phyloP scores from a whole-genome alignment of 2,329 filamentous ascomycete species.

The Penicillium sclerotiorum region DNA sequence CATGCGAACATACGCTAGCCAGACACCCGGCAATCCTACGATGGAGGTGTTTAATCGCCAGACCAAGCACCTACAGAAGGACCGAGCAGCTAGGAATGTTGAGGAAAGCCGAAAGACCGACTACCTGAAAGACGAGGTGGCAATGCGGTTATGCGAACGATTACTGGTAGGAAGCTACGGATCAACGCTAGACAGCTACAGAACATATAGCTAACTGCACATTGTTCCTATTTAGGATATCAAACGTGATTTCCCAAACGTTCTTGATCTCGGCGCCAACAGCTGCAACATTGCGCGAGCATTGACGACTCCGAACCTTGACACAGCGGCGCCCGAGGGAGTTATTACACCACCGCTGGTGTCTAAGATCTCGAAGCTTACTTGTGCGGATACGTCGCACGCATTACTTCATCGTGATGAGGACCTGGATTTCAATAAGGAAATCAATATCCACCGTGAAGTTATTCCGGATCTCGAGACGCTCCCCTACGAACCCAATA shows the following conservation, averaged over 20 bases:
- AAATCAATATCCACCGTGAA: slow-evolving; percentile 71
- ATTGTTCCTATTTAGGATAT: slow-evolving; percentile 64
- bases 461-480: slow-evolving; percentile 69
- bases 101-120: slow-evolving; percentile 78
- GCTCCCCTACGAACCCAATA: slow-evolving; percentile 72
- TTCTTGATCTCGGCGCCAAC: slow-evolving; percentile 92
- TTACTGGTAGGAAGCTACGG: slow-evolving; percentile 63
- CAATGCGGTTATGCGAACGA: slow-evolving; percentile 78
- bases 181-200: not conserved
- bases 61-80: slow-evolving; percentile 88
- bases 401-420: slow-evolving; percentile 79
- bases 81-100: slow-evolving; percentile 73
- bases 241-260: slow-evolving; percentile 79
- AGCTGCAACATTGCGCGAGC: slow-evolving; percentile 90
- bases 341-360: slow-evolving; percentile 59
- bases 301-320: slow-evolving; percentile 69
- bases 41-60: slow-evolving; percentile 90
- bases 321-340: slow-evolving; percentile 50
- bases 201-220: slow-evolving; percentile 7
- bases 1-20: slow-evolving; percentile 69
- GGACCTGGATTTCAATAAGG: slow-evolving; percentile 65
- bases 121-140: slow-evolving; percentile 92
- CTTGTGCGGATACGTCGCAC: slow-evolving; percentile 79
- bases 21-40: slow-evolving; percentile 73
- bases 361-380: slow-evolving; percentile 70